These are phyloP conservation scores for Tricholoma bakamatsutake DNA, from an alignment of 768 basidiomycete genomes.

Conservation along the genomic window DNA sequence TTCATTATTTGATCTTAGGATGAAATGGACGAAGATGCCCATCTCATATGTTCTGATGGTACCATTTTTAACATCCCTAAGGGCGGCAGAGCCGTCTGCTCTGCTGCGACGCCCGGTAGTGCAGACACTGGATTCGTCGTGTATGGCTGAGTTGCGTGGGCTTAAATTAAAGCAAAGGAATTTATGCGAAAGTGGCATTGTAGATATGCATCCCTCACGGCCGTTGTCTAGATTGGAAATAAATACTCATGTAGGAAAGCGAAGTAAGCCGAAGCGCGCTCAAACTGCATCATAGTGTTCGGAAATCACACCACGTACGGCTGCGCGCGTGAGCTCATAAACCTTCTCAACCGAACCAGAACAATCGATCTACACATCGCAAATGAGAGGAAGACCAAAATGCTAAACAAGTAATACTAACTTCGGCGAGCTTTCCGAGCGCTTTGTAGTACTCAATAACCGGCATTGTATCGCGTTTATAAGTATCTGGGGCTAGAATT, in stretches of 20 bases:
- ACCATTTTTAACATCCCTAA: conserved; percentile 55
- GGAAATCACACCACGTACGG: conserved; percentile 30
- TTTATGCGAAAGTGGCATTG: not conserved
- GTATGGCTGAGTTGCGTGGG: conserved; percentile 25
- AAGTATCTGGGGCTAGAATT: conserved; percentile 50
- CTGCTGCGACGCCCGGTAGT: conserved; percentile 28
- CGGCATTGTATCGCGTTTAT: conserved; percentile 85
- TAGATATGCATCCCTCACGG: not conserved
- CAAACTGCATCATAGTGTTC: not conserved
- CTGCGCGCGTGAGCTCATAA: conserved; percentile 34
- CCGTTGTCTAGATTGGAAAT: not conserved
- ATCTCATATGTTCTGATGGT: conserved; percentile 79
- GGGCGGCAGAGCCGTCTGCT: conserved; percentile 54
- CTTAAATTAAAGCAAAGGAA: not conserved
- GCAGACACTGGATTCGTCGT: conserved; percentile 38
- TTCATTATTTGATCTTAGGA: conserved; percentile 36
- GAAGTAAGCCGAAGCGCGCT: not conserved
- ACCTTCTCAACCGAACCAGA: conserved; percentile 67
- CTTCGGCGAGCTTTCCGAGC: conserved; percentile 72
- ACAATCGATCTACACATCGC: conserved; percentile 53
- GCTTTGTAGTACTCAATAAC: conserved; percentile 80
- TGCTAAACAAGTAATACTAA: conserved; percentile 27
- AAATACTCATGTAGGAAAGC: not conserved
- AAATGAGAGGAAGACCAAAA: not conserved
- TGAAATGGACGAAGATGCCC: conserved; percentile 51